Evolutionary conservation across 176 grass and related monocot species (phyloP), one percentile per base, ranked within the genome.

Genomic region (Tuctoria greenei): DNA sequence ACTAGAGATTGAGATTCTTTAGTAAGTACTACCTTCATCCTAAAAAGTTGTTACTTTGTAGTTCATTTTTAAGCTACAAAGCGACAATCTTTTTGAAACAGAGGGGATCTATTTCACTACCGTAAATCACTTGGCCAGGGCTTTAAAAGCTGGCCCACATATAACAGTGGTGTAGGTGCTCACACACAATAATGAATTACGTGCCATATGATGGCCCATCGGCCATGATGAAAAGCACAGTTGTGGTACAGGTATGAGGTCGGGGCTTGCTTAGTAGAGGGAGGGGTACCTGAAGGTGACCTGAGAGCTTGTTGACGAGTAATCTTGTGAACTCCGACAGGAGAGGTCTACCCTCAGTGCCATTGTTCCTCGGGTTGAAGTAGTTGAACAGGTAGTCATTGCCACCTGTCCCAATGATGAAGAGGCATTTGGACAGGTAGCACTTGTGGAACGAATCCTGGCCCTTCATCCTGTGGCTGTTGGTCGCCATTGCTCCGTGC

Each of bases 361-460:
- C 71, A 41, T 51, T 73, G 2, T 41, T 46, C 16, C 44, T 49
- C 21, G 73, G 36, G 36, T 51, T 27, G 79, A 88, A 92, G 79
- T 88, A 92, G 63, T 92, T 83, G 61, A 92, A 79, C 42, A 88
- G 47, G 61, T 86, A 92, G 51, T 92, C 90, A 15, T 88, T 92
- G 59, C 90, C 86, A 0, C 90, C 90, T 7, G 86, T 73, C 23
- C 86, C 90, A 54, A 92, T 51, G 23, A 89, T 41, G 57, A 92
- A 92, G 31, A 92, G 39, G 66, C 83, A 88, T 55, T 74, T 66
- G 36, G 90, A 73, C n/a, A 92, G 61, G 64, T 80, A 76, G 75
- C 51, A 69, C 47, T 36, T 26, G 38, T 69, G 21, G 58, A 87
- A 61, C 43, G 49, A 61, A 59, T 77, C 64, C 1, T 16, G 58